Evolutionary conservation across 2,329 filamentous ascomycete genomes (phyloP).

Genomic region (Ophiostoma sp.): DNA sequence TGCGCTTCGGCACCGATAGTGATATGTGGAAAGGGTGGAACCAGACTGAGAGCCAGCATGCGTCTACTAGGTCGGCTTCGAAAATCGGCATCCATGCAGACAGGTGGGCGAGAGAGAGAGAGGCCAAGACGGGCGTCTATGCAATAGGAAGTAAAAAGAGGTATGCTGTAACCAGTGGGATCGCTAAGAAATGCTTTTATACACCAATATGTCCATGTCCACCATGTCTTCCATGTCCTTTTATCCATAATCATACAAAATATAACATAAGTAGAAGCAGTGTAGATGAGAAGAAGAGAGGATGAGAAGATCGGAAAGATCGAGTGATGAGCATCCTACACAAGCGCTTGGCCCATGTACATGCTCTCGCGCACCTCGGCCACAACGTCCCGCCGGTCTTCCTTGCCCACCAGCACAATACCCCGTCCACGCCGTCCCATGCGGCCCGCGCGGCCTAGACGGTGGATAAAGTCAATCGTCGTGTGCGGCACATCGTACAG

Average conservation of each 20-base stretch:
- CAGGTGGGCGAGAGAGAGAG: too few relatives aligned
- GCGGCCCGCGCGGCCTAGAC: slow-evolving; percentile 81
- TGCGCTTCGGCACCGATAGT: neutral
- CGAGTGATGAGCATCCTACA: slow-evolving; percentile 41
- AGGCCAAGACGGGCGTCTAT: neutral
- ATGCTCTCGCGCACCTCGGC: slow-evolving; percentile 86
- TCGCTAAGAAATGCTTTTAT: neutral
- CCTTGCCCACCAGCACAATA: slow-evolving; percentile 82
- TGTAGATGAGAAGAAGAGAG: neutral
- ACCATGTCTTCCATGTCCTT: neutral
- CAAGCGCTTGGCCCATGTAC: slow-evolving; percentile 73
- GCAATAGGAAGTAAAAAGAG: neutral
- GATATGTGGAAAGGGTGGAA: neutral
- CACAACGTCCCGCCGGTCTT: slow-evolving; percentile 85
- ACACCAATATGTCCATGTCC: neutral
- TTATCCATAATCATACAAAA: neutral
- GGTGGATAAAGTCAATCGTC: slow-evolving; percentile 96
- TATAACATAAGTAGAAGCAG: too few relatives aligned
- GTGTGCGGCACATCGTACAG: slow-evolving; percentile 97
- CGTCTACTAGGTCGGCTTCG: neutral
- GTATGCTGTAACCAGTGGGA: neutral
- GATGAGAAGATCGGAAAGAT: neutral
- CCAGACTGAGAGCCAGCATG: neutral
- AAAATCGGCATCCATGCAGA: neutral
- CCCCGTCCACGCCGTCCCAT: slow-evolving; percentile 89